Conservation (phyloP, 495 filamentous ascomycete species). For the Aspergillus nidulans region DNA sequence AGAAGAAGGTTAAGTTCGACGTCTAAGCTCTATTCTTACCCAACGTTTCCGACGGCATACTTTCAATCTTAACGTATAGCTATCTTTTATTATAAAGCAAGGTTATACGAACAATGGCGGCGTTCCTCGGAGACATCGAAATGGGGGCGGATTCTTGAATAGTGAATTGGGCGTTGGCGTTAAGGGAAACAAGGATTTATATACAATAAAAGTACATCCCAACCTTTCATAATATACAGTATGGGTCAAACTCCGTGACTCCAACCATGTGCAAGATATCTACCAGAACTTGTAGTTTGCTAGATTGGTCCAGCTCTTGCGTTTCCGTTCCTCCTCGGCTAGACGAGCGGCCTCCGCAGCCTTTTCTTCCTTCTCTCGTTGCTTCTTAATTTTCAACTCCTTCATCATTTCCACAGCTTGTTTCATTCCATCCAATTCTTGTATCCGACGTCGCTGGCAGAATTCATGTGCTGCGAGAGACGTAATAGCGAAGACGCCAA, state of each 20-base stretch:
- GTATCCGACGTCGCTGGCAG: conserved; percentile 65
- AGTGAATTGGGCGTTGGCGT: conserved; percentile 9
- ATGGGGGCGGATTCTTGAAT: conserved; percentile 1
- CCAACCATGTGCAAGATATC: conserved; percentile 21
- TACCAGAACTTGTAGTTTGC: conserved; percentile 51
- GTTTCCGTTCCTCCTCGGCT: conserved; percentile 46
- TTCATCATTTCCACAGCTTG: conserved; percentile 77
- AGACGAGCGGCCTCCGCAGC: conserved; percentile 39
- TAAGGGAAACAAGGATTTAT: conserved; percentile 16
- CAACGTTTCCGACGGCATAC: background rate
- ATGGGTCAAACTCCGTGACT: conserved; percentile 36
- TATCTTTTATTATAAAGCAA: background rate
- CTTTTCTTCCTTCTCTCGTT: conserved; percentile 60
- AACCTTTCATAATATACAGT: conserved; percentile 30
- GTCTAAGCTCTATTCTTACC: conserved; percentile 14
- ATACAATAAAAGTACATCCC: conserved; percentile 17
- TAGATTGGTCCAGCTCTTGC: conserved; percentile 50
- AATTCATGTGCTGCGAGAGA: conserved; percentile 71
- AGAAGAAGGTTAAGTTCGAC: conserved; percentile 45
- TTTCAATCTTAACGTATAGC: background rate
- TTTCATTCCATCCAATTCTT: conserved; percentile 75
- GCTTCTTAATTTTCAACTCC: conserved; percentile 61
- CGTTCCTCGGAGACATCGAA: conserved; percentile 10
- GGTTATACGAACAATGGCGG: conserved; percentile 4
- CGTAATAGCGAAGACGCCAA: conserved; percentile 62